Base-by-base conservation (phyloP, 305 asterid species). In the Fraxinus angustifolia region DNA sequence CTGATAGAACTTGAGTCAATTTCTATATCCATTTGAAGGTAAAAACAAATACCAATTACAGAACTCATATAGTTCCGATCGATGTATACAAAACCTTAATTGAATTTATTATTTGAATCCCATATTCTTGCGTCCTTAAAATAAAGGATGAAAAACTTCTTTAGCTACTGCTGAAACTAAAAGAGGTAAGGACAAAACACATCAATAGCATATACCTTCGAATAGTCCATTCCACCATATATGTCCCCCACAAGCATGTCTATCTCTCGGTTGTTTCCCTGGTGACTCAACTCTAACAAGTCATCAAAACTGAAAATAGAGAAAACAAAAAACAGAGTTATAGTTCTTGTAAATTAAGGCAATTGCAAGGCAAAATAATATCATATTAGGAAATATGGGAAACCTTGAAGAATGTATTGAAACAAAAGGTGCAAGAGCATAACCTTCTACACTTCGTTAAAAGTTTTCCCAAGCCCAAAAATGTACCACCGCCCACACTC, bases 201-300 rank as follows among this genome's bases (percentile, higher is more conserved):
- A 71, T 68, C 53, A 70, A 4, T 70, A 33, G 83, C 19, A 33
- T 72, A 19, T 85, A 94, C 99, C 98, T 94, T 96, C 14, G 96
- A 40, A 86, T 94, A 94, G 80, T 94, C 97, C 71, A 53, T 78
- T 83, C 98, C 98, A 78, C 98, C 98, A 83, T 90, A 93, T 78
- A 96, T 94, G 83, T 96, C 99, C 74, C 98, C 98, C 79, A 96
- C 98, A 80, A 96, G 99, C 99, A 94, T 96, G 88, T 96, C 98
- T 85, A 96, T 89, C 45, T 80, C 91, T 84, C 93, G 91, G 88
- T 94, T 92, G 88, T 94, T 92, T 83, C 99, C 99, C 26, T 75
- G 78, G 74, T 71, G 97, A 89, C 99, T 96, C 89, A 94, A 74
- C 80, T 93, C 97, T 89, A 96, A 87, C 90, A 96, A 81, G 83